These are phyloP conservation scores for Durio zibethinus DNA, from an alignment of 345 rosid genomes.

Conservation along the genomic window DNA sequence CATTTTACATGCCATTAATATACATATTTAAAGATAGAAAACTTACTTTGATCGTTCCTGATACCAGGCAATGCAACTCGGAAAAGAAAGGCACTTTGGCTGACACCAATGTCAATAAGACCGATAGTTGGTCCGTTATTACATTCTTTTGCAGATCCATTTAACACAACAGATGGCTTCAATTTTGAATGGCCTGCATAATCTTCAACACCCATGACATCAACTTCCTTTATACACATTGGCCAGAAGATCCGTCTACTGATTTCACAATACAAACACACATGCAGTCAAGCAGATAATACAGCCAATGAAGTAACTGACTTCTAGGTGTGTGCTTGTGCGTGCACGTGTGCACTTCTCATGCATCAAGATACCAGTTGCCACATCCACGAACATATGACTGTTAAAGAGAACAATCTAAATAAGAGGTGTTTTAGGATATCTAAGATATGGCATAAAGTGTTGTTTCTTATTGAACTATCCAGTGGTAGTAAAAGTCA, in stretches of 20 bases:
- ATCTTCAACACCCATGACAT: slow-evolving; percentile 24
- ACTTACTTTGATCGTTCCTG: slow-evolving; percentile 50
- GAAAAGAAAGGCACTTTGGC: slow-evolving; percentile 64
- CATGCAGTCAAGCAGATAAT: not conserved
- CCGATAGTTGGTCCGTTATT: slow-evolving; percentile 53
- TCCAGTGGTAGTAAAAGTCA: not conserved
- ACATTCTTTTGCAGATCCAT: slow-evolving; percentile 64
- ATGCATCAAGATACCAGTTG: not conserved
- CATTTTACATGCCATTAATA: not conserved
- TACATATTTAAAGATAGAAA: slow-evolving; percentile 1
- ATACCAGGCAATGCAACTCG: slow-evolving; percentile 67
- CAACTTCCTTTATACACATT: not conserved
- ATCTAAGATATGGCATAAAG: not conserved
- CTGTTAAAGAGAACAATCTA: not conserved
- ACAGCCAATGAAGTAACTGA: not conserved
- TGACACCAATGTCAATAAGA: slow-evolving; percentile 58
- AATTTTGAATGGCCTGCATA: slow-evolving; percentile 14
- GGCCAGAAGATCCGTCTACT: not conserved
- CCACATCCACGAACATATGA: not conserved
- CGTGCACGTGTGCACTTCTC: not conserved
- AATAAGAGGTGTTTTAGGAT: not conserved
- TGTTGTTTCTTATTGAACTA: not conserved
- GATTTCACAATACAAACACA: not conserved
- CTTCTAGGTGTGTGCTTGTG: not conserved
- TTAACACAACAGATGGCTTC: slow-evolving; percentile 31